Base-by-base conservation (phyloP, 2,329 filamentous ascomycete genomes). In the Pleoardoris graminearum region DNA sequence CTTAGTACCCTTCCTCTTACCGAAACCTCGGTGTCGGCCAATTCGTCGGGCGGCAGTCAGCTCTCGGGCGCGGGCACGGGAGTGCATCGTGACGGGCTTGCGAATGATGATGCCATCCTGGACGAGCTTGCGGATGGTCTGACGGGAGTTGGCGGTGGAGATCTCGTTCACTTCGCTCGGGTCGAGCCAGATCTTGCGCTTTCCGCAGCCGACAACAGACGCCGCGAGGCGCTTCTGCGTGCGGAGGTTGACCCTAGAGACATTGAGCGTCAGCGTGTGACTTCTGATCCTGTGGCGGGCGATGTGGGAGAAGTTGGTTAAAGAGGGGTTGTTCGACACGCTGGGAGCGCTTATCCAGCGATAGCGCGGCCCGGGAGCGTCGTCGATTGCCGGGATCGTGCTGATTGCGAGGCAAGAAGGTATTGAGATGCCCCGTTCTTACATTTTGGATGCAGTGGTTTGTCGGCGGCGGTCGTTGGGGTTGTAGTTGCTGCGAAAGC, bases 101-200 rank as follows among this genome's bases (percentile, higher is more conserved):
- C 90, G 90, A 87, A 99, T 99, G 84, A 99, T 99, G 79, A 99
- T 90, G 83, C 94, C 95, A 96, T 99, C 95, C 82, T 89, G 85
- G 78, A 97, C 88, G 81, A 99, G 90, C 86, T 99, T 99, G 85
- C 95, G 93, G 87, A 99, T 89, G 73, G 93, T 97, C 85, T 97
- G 93, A 77, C 94, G 93, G 75, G 93, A 97, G 90, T 99, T 99
- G 88, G 94, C 94, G 82, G 97, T 97, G 85, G 90, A 91, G 84
- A 99, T 99, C 84, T 99, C 94, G 85, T 82, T 94, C 83, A 92
- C 87, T 85, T 99, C 94, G 80, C 95, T 97, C 81, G 94, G 94
- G 83, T 99, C 94, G 79, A 99, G 92, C 94, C 94, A 99, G 84
- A 99, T 96, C 90, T 99, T 99, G 88, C 93, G 90, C 90, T 99